Percentiles rank a stretch among this genome's conserved stretches.
Evolutionary conservation across 2,329 filamentous ascomycete genomes (phyloP).

Genomic region (Periconia sp.): DNA sequence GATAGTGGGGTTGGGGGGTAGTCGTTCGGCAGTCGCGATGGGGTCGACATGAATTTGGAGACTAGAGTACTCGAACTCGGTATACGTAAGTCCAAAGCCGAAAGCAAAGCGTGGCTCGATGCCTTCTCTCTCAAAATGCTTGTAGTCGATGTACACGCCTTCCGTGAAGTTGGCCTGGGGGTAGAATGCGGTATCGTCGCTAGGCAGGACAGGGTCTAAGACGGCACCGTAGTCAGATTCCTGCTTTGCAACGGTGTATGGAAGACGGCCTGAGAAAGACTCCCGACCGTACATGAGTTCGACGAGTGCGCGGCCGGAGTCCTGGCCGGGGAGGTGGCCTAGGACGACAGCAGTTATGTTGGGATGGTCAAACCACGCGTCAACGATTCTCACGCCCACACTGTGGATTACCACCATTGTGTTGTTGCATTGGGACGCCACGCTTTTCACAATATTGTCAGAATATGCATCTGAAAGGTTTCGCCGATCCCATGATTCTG

Average conservation of each 20-base stretch:
- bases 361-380: conserved; percentile 70
- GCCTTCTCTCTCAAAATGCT: conserved; percentile 68
- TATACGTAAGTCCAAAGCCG: conserved; percentile 75
- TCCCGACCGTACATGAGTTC: conserved; percentile 77
- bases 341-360: conserved; percentile 82
- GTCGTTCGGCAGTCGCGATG: conserved; percentile 59
- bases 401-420: conserved; percentile 51
- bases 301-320: conserved; percentile 73
- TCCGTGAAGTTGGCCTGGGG: conserved; percentile 73
- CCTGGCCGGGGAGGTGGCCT: conserved; percentile 78
- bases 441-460: conserved; percentile 41
- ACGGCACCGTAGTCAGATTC: conserved; percentile 67
- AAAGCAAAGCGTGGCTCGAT: conserved; percentile 76
- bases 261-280: conserved; percentile 71
- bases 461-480: conserved; percentile 6
- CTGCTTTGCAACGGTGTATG: conserved; percentile 75
- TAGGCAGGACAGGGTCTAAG: conserved; percentile 36
- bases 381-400: conserved; percentile 71
- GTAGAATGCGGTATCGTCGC: conserved; percentile 55
- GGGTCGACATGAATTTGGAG: conserved; percentile 52
- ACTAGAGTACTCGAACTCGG: conserved; percentile 71
- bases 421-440: conserved; percentile 47
- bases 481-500: conserved; percentile 12
- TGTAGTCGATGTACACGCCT: conserved; percentile 79
- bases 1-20: conserved; percentile 43